A percentile compares a stretch with the other conserved stretches of the same genome.
Evolutionary conservation across 345 rosid genomes (phyloP).

Genomic region (Euphorbia peplus): DNA sequence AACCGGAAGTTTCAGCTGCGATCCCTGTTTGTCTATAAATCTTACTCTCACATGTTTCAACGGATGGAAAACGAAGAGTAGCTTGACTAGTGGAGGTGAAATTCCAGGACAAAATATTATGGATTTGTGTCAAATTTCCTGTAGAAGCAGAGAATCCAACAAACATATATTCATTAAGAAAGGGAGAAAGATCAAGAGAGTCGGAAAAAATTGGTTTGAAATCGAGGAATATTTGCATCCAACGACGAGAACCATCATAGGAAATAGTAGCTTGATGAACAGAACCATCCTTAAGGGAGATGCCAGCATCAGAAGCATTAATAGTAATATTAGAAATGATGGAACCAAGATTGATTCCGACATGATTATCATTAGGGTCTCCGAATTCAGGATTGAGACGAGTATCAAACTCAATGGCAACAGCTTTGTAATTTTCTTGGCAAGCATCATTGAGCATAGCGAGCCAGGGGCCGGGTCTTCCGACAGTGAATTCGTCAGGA

Average conservation of each 20-base stretch:
- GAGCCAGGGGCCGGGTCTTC: slow-evolving; percentile 53
- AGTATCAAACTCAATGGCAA: slow-evolving; percentile 45
- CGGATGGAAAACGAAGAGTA: slow-evolving; percentile 37
- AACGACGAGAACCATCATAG: slow-evolving; percentile 35
- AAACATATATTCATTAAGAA: slow-evolving; percentile 53
- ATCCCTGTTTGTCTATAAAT: slow-evolving; percentile 4
- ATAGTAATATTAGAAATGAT: slow-evolving; percentile 33
- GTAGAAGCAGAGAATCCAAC: slow-evolving; percentile 58
- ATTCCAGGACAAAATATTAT: slow-evolving; percentile 43
- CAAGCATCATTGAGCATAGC: slow-evolving; percentile 59
- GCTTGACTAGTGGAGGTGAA: slow-evolving; percentile 47
- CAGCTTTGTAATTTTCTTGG: slow-evolving; percentile 43
- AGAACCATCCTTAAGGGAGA: slow-evolving; percentile 39
- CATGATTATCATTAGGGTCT: slow-evolving; percentile 51
- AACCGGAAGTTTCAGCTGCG: neutral
- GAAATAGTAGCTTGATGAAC: slow-evolving; percentile 41
- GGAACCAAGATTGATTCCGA: slow-evolving; percentile 51
- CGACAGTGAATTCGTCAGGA: slow-evolving; percentile 52
- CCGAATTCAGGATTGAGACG: slow-evolving; percentile 41
- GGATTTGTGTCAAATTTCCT: slow-evolving; percentile 44
- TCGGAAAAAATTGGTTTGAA: slow-evolving; percentile 37
- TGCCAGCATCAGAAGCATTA: slow-evolving; percentile 40
- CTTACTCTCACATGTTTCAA: slow-evolving; percentile 41
- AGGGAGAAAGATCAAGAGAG: slow-evolving; percentile 40
- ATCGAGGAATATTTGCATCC: slow-evolving; percentile 42